Evolutionary conservation across 345 rosid genomes (phyloP), one percentile per base, ranked within the genome.

Genomic region (Rhizophora mangle): DNA sequence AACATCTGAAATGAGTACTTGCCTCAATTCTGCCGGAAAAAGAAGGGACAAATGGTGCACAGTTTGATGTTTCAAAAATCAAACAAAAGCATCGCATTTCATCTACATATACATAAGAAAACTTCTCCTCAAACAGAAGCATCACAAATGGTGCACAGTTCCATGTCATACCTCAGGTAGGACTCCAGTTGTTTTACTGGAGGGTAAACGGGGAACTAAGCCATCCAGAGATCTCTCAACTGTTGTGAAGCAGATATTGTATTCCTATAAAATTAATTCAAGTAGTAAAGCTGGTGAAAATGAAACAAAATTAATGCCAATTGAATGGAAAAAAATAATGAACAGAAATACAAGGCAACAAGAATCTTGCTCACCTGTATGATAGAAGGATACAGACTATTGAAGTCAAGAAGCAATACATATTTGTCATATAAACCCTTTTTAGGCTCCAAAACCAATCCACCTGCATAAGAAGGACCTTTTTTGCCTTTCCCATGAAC

Each of bases 311-410:
- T 31, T 57, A 32, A 63, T 34, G 31, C 29, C 29, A 55, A 43
- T 24, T 26, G 47, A 27, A 39, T 24, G 8, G 36, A 20, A n/a
- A 51, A 55, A 34, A 5, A 24, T n/a, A n/a, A 53, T 32, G 30
- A 19, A 75, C 55, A 70, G 63, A 36, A 60, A 72, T 70, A 43
- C 43, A 15, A 47, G 61, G 53, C 47, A 52, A 24, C 26, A 34
- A 72, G 57, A 63, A 32, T 47, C 67, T 65, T 63, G 76, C 65
- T 79, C 77, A 92, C 99, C 96, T 95, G 99, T 76, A 95, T 95
- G 53, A 95, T 95, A 78, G 99, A 95, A 64, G 99, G 99, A 73
- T 95, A 95, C 68, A 95, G 98, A 81, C 99, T 95, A 74, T 90
- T 95, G 81, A 92, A 95, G 84, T 95, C 99, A 63, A 92, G 87